These are phyloP conservation scores for Brassica incana DNA, from an alignment of 345 rosid species.

Conservation along the genomic window DNA sequence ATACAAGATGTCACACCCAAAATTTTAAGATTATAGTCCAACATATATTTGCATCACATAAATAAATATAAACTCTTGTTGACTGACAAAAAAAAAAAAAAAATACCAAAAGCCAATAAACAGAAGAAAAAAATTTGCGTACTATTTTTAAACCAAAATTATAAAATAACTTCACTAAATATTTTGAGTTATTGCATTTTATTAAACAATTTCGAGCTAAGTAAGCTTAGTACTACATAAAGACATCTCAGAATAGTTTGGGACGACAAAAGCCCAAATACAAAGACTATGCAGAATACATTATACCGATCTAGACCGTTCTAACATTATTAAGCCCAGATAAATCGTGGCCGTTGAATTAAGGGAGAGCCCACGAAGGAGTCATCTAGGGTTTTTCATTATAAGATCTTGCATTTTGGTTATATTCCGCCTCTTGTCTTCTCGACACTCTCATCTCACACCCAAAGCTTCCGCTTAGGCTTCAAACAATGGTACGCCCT, in stretches of 20 bases:
- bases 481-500: constrained; percentile 35
- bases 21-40: not conserved
- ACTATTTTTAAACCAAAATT: too few species aligned
- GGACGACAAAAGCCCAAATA: not conserved
- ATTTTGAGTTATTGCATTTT: not conserved
- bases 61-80: not conserved
- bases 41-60: not conserved
- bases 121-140: too few species aligned
- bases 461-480: constrained; percentile 16
- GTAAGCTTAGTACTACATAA: too few species aligned
- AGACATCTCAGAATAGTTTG: not conserved
- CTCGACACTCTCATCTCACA: constrained; percentile 31
- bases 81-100: too few species aligned
- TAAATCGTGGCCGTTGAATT: constrained; percentile 29
- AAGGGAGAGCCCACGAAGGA: constrained; percentile 7
- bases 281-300: not conserved
- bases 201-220: not conserved
- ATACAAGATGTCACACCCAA: not conserved
- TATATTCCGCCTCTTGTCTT: constrained; percentile 23
- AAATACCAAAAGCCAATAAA: too few species aligned
- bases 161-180: too few species aligned
- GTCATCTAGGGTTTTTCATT: constrained; percentile 41
- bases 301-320: not conserved
- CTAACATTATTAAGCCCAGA: not conserved
- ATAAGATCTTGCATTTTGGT: constrained; percentile 24